Evolutionary conservation across 768 basidiomycete species (phyloP).

Genomic region (Pleurotus salmoneostramineus): DNA sequence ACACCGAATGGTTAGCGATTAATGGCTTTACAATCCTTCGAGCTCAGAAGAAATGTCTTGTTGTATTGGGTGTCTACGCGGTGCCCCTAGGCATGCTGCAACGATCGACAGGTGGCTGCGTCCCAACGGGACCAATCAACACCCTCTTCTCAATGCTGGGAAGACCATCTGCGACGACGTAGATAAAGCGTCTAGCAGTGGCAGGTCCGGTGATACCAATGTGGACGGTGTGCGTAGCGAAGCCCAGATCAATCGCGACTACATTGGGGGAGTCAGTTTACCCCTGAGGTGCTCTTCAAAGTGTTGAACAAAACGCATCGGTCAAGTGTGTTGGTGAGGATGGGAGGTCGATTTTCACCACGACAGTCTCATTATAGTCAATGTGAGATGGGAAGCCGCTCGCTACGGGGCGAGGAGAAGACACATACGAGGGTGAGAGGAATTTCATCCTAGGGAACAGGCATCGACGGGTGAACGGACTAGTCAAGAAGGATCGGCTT

Average conservation of each 20-base stretch:
- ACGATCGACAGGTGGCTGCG: slow-evolving; percentile 28
- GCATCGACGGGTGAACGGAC: neutral
- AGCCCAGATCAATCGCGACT: slow-evolving; percentile 39
- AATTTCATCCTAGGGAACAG: slow-evolving; percentile 29
- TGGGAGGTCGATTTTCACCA: slow-evolving; percentile 23
- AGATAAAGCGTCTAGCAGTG: slow-evolving; percentile 24
- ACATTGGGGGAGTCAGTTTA: no score
- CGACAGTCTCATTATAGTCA: slow-evolving; percentile 30
- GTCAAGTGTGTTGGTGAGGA: slow-evolving; percentile 12
- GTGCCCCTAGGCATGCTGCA: no score
- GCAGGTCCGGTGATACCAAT: slow-evolving; percentile 33
- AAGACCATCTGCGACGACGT: slow-evolving; percentile 30
- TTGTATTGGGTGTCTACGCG: no score
- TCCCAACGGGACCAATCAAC: slow-evolving; percentile 31
- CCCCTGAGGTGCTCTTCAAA: neutral
- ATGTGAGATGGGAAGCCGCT: slow-evolving; percentile 32
- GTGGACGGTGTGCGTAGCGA: slow-evolving; percentile 37
- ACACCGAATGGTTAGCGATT: neutral
- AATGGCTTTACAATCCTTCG: neutral
- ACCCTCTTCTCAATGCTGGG: slow-evolving; percentile 25
- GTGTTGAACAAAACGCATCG: neutral
- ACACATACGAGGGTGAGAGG: slow-evolving; percentile 38
- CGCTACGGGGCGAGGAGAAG: slow-evolving; percentile 26
- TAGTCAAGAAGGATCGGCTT: neutral
- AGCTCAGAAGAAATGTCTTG: no score